Evolutionary conservation across 2,329 filamentous ascomycete genomes (phyloP), one percentile per base, ranked within the genome.

Genomic region (Aureobasidium sp.): DNA sequence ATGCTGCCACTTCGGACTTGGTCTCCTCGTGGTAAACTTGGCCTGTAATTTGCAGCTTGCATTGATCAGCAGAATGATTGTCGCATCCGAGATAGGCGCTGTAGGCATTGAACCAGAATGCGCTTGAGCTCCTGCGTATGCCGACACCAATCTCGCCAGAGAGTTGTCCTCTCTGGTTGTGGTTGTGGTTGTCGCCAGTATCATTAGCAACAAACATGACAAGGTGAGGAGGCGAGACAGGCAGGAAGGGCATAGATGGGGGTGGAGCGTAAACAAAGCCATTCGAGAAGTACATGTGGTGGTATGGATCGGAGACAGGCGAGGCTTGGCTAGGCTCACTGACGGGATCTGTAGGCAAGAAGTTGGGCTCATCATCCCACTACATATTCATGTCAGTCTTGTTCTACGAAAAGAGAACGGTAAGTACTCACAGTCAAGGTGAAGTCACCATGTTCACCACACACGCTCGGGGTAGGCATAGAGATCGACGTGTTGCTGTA

Each of bases 71-170:
- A 29, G 74, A 72, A 59, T 67, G 71, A 41, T 78, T 75, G 48
- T 78, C 75, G 65, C 81, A 82, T 10, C 77, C 79, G 55, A 82
- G 74, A 65, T 72, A 78, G 1, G 73, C 78, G 44, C 72, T 75
- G 62, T 73, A 72, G 2, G 77, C 77, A 66, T 81, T 74, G 72
- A 83, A 82, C 76, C 78, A 81, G 72, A 78, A 82, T 10, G 75
- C 74, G 11, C 73, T 67, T 54, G 77, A 71, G 32, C 69, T 70
- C 11, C 75, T 73, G 13, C 74, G 75, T 32, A 73, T 73, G 2
- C 79, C 78, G 10, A 76, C 77, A 7, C 76, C 76, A 61, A 83
- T 75, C 61, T 79, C 77, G 15, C 79, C 79, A 1, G 75, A 72
- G 3, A 73, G 67, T 37, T 77, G 63, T 3, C 68, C 67, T 27